A percentile compares a stretch with the other conserved stretches of the same genome.
phyloP scores from a whole-genome alignment of 192 early-diverging fungal genomes.

The Linnemannia elongata region DNA sequence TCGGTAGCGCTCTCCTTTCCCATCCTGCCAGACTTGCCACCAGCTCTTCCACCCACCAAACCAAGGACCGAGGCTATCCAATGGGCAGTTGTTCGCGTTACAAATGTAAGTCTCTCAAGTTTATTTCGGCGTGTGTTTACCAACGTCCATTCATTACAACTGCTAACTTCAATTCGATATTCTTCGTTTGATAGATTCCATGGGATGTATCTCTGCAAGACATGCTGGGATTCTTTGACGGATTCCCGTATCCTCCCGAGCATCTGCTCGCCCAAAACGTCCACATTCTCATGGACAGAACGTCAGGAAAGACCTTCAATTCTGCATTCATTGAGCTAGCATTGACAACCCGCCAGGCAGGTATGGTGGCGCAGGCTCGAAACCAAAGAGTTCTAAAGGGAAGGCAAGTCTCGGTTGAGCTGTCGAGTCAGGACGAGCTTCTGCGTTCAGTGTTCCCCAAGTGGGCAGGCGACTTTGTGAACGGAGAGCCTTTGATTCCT shows the following conservation, averaged over 20 bases:
- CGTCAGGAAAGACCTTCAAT: slow-evolving; percentile 79
- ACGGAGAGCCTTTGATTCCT: slow-evolving; percentile 58
- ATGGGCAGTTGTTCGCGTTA: slow-evolving; percentile 51
- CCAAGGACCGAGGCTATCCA: slow-evolving; percentile 33
- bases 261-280: slow-evolving; percentile 63
- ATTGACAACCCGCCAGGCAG: slow-evolving; percentile 62
- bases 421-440: slow-evolving; percentile 70
- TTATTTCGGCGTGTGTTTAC: background rate
- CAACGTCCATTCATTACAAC: background rate
- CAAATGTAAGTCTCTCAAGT: slow-evolving; percentile 25
- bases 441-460: slow-evolving; percentile 68
- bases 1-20: slow-evolving; percentile 10
- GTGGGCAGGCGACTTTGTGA: slow-evolving; percentile 68
- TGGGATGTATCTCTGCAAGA: slow-evolving; percentile 73
- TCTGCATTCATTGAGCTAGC: slow-evolving; percentile 78
- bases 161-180: background rate
- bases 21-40: slow-evolving; percentile 30
- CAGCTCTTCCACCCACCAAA: slow-evolving; percentile 21
- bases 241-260: slow-evolving; percentile 55
- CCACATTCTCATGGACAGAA: slow-evolving; percentile 65
- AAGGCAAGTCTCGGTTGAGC: slow-evolving; percentile 64
- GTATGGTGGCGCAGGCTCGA: slow-evolving; percentile 66
- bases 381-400: slow-evolving; percentile 73
- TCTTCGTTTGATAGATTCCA: slow-evolving; percentile 59
- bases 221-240: slow-evolving; percentile 60